phyloP scores from a whole-genome alignment of 2,329 filamentous ascomycete species.

The Tricladium varicosporioides region DNA sequence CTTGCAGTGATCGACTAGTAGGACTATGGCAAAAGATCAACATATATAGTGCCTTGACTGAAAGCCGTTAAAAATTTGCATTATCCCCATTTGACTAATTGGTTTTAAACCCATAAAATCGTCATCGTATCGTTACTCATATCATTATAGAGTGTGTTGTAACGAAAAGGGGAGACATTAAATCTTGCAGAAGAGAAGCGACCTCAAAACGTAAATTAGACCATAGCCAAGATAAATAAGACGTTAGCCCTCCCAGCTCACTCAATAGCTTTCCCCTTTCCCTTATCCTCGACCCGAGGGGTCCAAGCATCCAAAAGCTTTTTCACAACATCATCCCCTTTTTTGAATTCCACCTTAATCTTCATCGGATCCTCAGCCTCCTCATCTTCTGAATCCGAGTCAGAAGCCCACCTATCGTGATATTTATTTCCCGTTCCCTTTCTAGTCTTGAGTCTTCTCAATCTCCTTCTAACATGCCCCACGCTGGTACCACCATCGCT shows the following conservation, averaged over 20 bases:
- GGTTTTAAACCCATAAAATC: too few relatives aligned
- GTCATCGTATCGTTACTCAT: too few relatives aligned
- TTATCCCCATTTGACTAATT: too few relatives aligned
- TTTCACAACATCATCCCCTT: constrained; percentile 19
- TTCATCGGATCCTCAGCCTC: constrained; percentile 14
- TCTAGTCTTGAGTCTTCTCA: constrained; percentile 4
- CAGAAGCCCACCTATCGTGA: constrained; percentile 1
- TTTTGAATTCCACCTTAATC: constrained; percentile 14
- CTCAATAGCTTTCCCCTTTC: constrained; percentile 4
- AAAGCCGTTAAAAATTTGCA: too few relatives aligned
- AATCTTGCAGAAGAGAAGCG: too few relatives aligned
- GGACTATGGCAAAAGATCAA: too few relatives aligned
- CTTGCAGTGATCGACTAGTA: too few relatives aligned
- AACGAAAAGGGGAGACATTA: too few relatives aligned
- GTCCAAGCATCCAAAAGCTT: constrained; percentile 21
- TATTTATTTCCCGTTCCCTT: neutral
- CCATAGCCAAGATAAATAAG: too few relatives aligned
- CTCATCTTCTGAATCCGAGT: constrained; percentile 8
- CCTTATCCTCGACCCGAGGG: neutral
- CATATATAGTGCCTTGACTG: too few relatives aligned
- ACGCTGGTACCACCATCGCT: constrained; percentile 1
- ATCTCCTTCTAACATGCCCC: constrained; percentile 8
- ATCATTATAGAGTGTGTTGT: too few relatives aligned
- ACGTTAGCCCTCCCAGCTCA: neutral
- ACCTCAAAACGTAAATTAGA: too few relatives aligned